Conservation (phyloP, 768 basidiomycete species). For the Arthromyces matolae region DNA sequence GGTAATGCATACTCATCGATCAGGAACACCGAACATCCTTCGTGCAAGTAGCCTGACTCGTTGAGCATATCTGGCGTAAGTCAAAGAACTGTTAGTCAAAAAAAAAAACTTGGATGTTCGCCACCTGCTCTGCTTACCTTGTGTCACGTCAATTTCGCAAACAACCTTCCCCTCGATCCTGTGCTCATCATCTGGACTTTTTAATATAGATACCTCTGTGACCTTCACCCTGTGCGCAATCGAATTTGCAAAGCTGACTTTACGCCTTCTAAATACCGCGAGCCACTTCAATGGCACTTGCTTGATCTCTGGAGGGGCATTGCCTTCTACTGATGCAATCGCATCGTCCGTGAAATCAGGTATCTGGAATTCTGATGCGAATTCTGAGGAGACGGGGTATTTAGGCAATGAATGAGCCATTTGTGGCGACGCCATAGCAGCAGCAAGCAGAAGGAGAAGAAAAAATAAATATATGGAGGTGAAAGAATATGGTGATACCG, state of each 20-base stretch:
- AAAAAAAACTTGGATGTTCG: neutral
- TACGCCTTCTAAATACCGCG: conserved; percentile 24
- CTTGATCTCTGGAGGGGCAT: conserved; percentile 33
- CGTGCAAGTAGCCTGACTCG: conserved; percentile 31
- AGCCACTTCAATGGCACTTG: conserved; percentile 38
- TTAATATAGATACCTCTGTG: conserved; percentile 37
- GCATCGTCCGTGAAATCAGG: conserved; percentile 20
- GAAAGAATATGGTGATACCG: conserved; percentile 1
- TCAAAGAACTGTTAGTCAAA: neutral
- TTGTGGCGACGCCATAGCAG: neutral
- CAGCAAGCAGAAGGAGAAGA: neutral
- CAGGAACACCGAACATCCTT: conserved; percentile 39
- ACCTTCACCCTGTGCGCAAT: conserved; percentile 29
- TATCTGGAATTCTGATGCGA: conserved; percentile 11
- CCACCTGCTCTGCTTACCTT: conserved; percentile 30
- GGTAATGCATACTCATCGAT: conserved; percentile 41
- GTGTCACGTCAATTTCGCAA: conserved; percentile 39
- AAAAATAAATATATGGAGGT: neutral
- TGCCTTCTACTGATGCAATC: conserved; percentile 29
- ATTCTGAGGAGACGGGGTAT: neutral
- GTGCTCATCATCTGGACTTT: conserved; percentile 31
- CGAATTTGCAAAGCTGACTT: conserved; percentile 27
- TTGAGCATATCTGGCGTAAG: conserved; percentile 42
- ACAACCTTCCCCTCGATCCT: conserved; percentile 36
- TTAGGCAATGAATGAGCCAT: neutral